Evolutionary conservation across 495 filamentous ascomycete genomes (phyloP), one percentile per base, ranked within the genome.

Genomic region (Tuber borchii): DNA sequence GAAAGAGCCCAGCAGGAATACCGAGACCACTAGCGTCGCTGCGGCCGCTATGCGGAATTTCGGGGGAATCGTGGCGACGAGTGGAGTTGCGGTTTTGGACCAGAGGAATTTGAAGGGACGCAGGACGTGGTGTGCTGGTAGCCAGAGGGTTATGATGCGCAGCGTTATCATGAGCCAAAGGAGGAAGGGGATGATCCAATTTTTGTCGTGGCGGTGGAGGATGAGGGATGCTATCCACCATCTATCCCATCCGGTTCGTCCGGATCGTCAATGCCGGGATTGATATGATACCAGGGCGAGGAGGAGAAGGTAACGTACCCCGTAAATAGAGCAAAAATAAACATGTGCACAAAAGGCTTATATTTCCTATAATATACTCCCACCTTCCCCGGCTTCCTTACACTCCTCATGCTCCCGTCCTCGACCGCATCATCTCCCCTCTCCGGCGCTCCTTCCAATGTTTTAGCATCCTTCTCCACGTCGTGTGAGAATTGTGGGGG

Each of bases 141-240:
- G 84, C 80, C 93, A 90, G 81, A 92, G 88, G 84, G 90, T 90
- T 77, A 96, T 79, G 69, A 96, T 83, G 8, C 94, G 90, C 75
- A 96, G 83, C 12, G 88, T 88, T 79, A 97, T 90, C 74, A 85
- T 88, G 56, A 97, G 88, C 84, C 90, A 97, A 22, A 97, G 75
- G 56, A 97, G 87, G 84, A 94, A 94, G 12, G 94, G 93, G 45
- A 94, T 89, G 78, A 97, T 78, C 94, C 94, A 97, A 20, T 83
- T 83, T 80, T 89, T 87, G 81, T 93, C 91, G 79, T 91, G 78
- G 31, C 90, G 89, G 82, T 92, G 91, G 68, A 91, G 85, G 75
- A 94, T 86, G 31, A 97, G 87, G 61, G 91, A 90, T 68, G 90
- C 91, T 75, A 95, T 94, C 93, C 93, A 97, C 94, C 94, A 97